phyloP scores from a whole-genome alignment of 768 basidiomycete species.

The Xerocomellus chrysenteron region DNA sequence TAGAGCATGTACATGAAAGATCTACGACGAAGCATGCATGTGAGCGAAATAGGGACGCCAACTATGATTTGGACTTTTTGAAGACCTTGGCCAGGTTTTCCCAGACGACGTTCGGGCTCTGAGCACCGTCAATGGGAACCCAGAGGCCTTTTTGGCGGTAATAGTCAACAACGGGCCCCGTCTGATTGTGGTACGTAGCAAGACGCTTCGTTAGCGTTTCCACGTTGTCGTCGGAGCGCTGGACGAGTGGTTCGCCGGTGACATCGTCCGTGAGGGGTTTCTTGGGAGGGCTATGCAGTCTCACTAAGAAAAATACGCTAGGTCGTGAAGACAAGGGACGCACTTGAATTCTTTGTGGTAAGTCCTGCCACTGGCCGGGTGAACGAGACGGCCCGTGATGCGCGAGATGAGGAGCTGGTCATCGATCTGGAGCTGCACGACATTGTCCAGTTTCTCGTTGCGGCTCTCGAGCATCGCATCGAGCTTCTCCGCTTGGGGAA shows the following conservation, averaged over 20 bases:
- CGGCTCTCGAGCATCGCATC: slow-evolving; percentile 83
- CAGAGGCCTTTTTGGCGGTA: slow-evolving; percentile 92
- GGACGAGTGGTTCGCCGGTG: slow-evolving; percentile 93
- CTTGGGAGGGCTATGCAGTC: slow-evolving; percentile 81
- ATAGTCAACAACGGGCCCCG: slow-evolving; percentile 93
- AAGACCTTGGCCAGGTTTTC: slow-evolving; percentile 71
- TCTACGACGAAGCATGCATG: slow-evolving; percentile 13
- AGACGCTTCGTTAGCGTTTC: slow-evolving; percentile 92
- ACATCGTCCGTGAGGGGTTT: slow-evolving; percentile 92
- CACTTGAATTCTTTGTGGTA: slow-evolving; percentile 97
- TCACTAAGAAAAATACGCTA: slow-evolving; percentile 11
- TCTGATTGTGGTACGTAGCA: slow-evolving; percentile 86
- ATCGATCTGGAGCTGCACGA: slow-evolving; percentile 87
- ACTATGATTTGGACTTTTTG: slow-evolving; percentile 30
- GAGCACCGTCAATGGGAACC: slow-evolving; percentile 90
- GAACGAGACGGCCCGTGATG: slow-evolving; percentile 94
- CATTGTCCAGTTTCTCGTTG: slow-evolving; percentile 89
- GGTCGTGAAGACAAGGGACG: slow-evolving; percentile 31
- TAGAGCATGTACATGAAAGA: slow-evolving; percentile 26
- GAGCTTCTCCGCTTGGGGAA: slow-evolving; percentile 94
- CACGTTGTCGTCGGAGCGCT: slow-evolving; percentile 97
- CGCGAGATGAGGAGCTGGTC: slow-evolving; percentile 96
- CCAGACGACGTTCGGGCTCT: slow-evolving; percentile 92
- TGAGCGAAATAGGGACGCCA: neutral
- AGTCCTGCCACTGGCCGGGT: slow-evolving; percentile 82